Evolutionary conservation across 768 basidiomycete species (phyloP), one percentile per base, ranked within the genome.

Genomic region (Psilocybe azurescens): DNA sequence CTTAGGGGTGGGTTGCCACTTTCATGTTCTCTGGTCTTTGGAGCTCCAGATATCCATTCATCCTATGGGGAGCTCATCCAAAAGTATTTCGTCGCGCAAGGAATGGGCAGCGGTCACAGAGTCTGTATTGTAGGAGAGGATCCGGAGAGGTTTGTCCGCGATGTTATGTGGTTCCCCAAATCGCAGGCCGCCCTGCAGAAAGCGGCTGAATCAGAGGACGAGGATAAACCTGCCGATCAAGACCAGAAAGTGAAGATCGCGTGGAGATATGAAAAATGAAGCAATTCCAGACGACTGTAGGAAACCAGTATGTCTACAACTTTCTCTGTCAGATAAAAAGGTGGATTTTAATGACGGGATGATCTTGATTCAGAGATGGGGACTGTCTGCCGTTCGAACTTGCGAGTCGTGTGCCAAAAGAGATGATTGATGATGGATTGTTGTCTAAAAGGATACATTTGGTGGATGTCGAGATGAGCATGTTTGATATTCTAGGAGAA

Each of bases 201-300:
- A 9, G 65, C 63, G 28, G 60, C 72, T 53, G 70, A 65, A 5
- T 74, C 68, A 24, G 64, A 75, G 51, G 76, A 73, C 2, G 79
- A 77, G 18, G 75, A 77, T 30, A 81, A 82, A 46, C 77, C 62
- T 16, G 49, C 79, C 38, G 72, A 73, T 16, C 75, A 76, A 11
- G 75, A 75, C 46, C 81, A 86, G 29, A 88, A 87, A 68, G 91
- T 96, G 65, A 97, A 92, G 78, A 99, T 99, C 68, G 97, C 97
- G 32, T 99, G 97, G 93, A 85, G 97, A 71, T 99, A 99, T 75
- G 94, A 94, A 70, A 89, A 60, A 92, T 98, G 92, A 93, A 90
- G 77, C 89, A 83, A 75, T 97, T 97, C 73, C 86, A 93, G 77
- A 97, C 95, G 3, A 94, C 93, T 2, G 88, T 95, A 9, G 67